phyloP scores from a whole-genome alignment of 495 filamentous ascomycete species.

The Xylaria cubensis region DNA sequence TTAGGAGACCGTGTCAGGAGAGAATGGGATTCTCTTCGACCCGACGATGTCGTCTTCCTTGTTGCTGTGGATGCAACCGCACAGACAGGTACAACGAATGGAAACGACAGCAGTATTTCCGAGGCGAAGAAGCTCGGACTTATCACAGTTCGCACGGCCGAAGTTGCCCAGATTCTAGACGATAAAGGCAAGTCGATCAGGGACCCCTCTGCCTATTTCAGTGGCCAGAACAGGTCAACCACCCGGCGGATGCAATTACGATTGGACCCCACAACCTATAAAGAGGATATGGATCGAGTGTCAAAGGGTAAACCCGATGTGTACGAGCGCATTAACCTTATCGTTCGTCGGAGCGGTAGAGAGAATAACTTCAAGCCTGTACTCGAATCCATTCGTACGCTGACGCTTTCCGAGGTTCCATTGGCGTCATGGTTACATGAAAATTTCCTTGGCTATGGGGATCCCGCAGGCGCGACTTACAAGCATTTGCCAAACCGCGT shows the following conservation, averaged over 20 bases:
- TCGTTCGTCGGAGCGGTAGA: constrained; percentile 81
- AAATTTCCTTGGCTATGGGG: constrained; percentile 94
- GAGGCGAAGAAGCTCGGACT: constrained; percentile 69
- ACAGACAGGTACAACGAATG: constrained; percentile 61
- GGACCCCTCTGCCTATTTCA: constrained; percentile 56
- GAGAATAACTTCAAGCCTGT: constrained; percentile 99
- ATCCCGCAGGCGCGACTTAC: constrained; percentile 86
- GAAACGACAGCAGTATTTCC: constrained; percentile 52
- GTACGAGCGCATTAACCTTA: constrained; percentile 85
- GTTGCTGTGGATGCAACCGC: constrained; percentile 70
- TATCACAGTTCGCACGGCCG: constrained; percentile 77
- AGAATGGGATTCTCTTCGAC: constrained; percentile 91
- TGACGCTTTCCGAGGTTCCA: constrained; percentile 84
- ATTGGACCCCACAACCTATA: constrained; percentile 80
- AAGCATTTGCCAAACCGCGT: constrained; percentile 80
- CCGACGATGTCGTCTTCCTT: constrained; percentile 90
- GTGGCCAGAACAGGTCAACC: constrained; percentile 50
- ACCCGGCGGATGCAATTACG: constrained; percentile 78
- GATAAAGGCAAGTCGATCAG: constrained; percentile 81
- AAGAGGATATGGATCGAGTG: constrained; percentile 72
- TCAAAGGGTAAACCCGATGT: constrained; percentile 72
- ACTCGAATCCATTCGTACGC: constrained; percentile 85
- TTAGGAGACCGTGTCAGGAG: constrained; percentile 74
- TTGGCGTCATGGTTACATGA: constrained; percentile 94
- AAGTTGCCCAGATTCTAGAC: constrained; percentile 87